Base-by-base conservation (phyloP, 495 filamentous ascomycete species). In the Trichoderma virens region DNA sequence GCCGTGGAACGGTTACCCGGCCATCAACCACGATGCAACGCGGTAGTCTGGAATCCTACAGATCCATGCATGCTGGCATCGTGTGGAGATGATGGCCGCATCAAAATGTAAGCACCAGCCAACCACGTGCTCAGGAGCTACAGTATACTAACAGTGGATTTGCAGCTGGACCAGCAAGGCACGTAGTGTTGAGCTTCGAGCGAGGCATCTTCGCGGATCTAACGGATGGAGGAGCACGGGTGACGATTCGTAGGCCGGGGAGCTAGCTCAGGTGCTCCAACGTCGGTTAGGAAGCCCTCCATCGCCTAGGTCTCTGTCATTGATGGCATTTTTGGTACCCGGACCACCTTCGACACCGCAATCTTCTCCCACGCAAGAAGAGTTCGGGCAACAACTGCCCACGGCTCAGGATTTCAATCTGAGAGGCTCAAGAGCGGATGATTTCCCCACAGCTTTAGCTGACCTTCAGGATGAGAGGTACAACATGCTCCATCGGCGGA, bases 21-120 rank as follows among this genome's bases (percentile, higher is more conserved):
- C 0, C 93, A 98, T 67, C 74, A 72, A 0, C 79, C 83, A 8
- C 88, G 91, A 13, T 93, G 95, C 62, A 98, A 97, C 74, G 82
- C 91, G n/a, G 89, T 96, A 38, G 82, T 89, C 7, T 98, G 94
- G 94, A 95, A 93, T 68, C 92, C 93, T 1, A 78, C 76, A 3
- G 82, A 96, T 72, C 87, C 91, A 4, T 83, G 83, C 65, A 88
- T 97, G 82, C 96, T 97, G 74, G 94, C 92, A 8, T 90, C 91
- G 13, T 92, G 90, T 65, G 93, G 94, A 4, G 94, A 98, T 72
- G 94, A 98, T 70, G 76, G 78, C 47, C 86, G 84, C 70, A 87
- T 98, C 62, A 86, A 90, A 73, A 96, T 98, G 93, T 96, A 81
- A 74, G 86, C 69, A 30, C 14, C 31, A 20, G 14, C 23, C 35